Evolutionary conservation across 176 grass and related monocot genomes (phyloP).

Genomic region (Miscanthus lutarioriparius): DNA sequence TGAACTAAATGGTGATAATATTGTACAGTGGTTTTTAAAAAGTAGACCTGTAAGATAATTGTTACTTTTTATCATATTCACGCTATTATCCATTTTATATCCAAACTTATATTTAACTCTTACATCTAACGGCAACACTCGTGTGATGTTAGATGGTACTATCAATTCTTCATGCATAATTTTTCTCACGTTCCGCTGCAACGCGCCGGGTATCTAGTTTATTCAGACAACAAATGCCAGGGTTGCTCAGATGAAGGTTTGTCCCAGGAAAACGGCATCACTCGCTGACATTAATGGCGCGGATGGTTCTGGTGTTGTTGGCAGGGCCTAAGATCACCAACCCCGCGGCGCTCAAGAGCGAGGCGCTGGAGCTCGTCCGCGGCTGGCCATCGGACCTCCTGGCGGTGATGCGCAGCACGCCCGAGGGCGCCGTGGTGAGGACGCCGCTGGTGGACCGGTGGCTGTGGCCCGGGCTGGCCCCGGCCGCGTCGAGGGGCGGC

Average conservation of each 20-base stretch:
- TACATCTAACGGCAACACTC: too few species aligned
- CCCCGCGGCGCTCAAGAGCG: slow-evolving; percentile 59
- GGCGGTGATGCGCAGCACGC: slow-evolving; percentile 64
- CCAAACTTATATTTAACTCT: too few species aligned
- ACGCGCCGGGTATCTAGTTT: too few species aligned
- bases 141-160: too few species aligned
- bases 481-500: slow-evolving; percentile 42
- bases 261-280: not conserved
- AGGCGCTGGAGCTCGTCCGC: slow-evolving; percentile 68
- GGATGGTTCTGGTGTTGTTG: not conserved
- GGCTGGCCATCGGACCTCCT: slow-evolving; percentile 68
- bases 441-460: slow-evolving; percentile 88
- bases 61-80: too few species aligned
- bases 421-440: slow-evolving; percentile 57
- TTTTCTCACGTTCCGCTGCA: too few species aligned
- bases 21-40: too few species aligned
- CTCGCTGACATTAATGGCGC: not conserved
- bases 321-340: slow-evolving; percentile 59
- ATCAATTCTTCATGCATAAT: too few species aligned
- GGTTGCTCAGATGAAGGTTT: not conserved
- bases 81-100: too few species aligned
- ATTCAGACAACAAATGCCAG: not conserved
- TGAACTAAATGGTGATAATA: too few species aligned
- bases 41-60: too few species aligned
- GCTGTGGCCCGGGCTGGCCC: slow-evolving; percentile 77